Evolutionary conservation across 176 grass and related monocot species (phyloP).

Genomic region (Musa beccarii): DNA sequence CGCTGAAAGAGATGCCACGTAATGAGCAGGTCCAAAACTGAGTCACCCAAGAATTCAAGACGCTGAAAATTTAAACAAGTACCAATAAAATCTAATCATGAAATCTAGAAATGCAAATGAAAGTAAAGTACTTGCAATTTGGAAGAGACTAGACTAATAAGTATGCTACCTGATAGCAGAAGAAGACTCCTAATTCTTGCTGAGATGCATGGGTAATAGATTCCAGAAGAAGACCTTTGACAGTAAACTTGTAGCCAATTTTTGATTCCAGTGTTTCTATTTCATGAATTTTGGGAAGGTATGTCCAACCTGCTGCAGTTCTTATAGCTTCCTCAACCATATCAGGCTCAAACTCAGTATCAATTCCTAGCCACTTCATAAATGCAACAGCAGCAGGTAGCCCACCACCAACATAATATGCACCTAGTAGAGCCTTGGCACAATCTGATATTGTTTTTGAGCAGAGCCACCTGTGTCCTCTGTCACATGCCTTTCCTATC

Average conservation of each 20-base stretch:
- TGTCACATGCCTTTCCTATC: slow-evolving; percentile 80
- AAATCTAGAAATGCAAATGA: background rate
- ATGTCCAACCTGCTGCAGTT: slow-evolving; percentile 45
- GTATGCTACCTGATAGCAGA: slow-evolving; percentile 56
- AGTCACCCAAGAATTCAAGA: slow-evolving; percentile 90
- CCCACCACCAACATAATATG: slow-evolving; percentile 77
- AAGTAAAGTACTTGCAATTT: background rate
- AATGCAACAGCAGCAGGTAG: slow-evolving; percentile 50
- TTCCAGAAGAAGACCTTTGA: slow-evolving; percentile 69
- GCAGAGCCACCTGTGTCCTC: slow-evolving; percentile 89
- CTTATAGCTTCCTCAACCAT: slow-evolving; percentile 39
- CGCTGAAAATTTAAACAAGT: slow-evolving; percentile 31
- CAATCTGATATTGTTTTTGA: slow-evolving; percentile 96
- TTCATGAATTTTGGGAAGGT: slow-evolving; percentile 38
- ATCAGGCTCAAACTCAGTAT: slow-evolving; percentile 41
- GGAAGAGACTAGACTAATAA: background rate
- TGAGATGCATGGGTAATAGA: slow-evolving; percentile 77
- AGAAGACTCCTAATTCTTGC: slow-evolving; percentile 50
- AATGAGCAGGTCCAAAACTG: slow-evolving; percentile 79
- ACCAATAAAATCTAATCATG: background rate
- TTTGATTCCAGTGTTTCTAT: slow-evolving; percentile 76
- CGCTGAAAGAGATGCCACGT: slow-evolving; percentile 58
- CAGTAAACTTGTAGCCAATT: slow-evolving; percentile 48
- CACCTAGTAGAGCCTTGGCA: slow-evolving; percentile 80
- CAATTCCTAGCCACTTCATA: slow-evolving; percentile 76